Evolutionary conservation across 306 rosid genomes (phyloP).

Genomic region (Mimosa pudica): DNA sequence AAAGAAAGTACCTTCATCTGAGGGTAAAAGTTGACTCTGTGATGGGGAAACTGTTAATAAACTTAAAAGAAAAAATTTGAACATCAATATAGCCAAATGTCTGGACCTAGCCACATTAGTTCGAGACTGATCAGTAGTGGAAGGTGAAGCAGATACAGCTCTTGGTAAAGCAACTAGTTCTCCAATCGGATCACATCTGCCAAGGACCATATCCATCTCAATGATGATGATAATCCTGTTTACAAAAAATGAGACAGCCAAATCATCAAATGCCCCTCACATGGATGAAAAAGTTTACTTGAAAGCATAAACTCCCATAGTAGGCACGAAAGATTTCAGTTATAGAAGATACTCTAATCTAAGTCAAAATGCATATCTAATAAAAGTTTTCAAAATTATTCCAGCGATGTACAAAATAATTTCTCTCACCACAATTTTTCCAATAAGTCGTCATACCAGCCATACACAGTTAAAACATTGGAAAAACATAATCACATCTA

Average conservation of each 20-base stretch:
- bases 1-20: too few species aligned
- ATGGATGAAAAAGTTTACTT: background rate
- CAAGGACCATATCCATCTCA: conserved; percentile 62
- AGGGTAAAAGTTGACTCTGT: too few species aligned
- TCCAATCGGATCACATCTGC: conserved; percentile 65
- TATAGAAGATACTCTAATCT: background rate
- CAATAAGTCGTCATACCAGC: background rate
- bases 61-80: too few species aligned
- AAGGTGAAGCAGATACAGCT: conserved; percentile 31
- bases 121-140: conserved; percentile 40
- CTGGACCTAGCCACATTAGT: conserved; percentile 38
- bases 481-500: background rate
- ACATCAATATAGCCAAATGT: too few species aligned
- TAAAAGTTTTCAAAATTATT: background rate
- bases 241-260: conserved; percentile 22
- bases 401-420: background rate
- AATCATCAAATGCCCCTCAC: background rate
- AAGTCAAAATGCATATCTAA: background rate
- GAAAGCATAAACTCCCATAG: background rate
- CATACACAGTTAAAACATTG: background rate
- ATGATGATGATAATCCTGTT: conserved; percentile 78
- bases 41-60: too few species aligned
- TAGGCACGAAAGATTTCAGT: background rate
- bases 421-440: background rate
- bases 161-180: conserved; percentile 48